These are phyloP conservation scores for Aspergillus alliaceus DNA, from an alignment of 2,329 filamentous ascomycete genomes.

Conservation along the genomic window DNA sequence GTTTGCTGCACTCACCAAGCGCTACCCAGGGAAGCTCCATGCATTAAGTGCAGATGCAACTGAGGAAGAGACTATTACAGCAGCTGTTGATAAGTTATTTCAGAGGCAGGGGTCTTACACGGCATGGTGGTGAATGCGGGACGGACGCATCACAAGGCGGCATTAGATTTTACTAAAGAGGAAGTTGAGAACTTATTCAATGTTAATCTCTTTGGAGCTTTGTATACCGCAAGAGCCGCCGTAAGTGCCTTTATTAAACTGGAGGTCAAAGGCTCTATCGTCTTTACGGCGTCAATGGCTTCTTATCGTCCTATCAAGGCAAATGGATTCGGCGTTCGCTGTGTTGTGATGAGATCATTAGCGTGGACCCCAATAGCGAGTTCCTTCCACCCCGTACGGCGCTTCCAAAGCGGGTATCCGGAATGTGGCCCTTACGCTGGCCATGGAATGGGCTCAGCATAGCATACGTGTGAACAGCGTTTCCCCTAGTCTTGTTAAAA, in stretches of 20 bases:
- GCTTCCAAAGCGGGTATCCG: constrained; percentile 47
- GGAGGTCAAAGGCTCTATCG: constrained; percentile 46
- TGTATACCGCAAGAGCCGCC: constrained; percentile 45
- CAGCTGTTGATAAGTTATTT: constrained; percentile 47
- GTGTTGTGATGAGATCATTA: no score
- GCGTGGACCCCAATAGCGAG: constrained; percentile 9
- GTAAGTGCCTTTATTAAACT: constrained; percentile 49
- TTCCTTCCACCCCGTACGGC: constrained; percentile 44
- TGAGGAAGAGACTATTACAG: constrained; percentile 45
- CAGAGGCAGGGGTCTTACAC: constrained; percentile 46
- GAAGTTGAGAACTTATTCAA: constrained; percentile 48
- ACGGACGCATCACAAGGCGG: constrained; percentile 53
- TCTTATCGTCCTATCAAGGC: constrained; percentile 48
- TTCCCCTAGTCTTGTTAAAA: constrained; percentile 21
- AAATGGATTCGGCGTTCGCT: no score
- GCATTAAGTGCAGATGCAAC: constrained; percentile 50
- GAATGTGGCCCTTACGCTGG: constrained; percentile 52
- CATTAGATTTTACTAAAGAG: constrained; percentile 51
- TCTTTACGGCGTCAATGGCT: constrained; percentile 47
- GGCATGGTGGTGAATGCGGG: constrained; percentile 55
- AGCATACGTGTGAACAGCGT: constrained; percentile 70
- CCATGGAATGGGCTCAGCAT: constrained; percentile 68
- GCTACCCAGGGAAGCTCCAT: constrained; percentile 42
- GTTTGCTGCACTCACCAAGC: constrained; percentile 23
- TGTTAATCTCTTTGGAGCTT: constrained; percentile 49